Evolutionary conservation across 208 protist species (phyloP), one percentile per base, ranked within the genome.

Genomic region (Leptomonas pyrrhocoris): DNA sequence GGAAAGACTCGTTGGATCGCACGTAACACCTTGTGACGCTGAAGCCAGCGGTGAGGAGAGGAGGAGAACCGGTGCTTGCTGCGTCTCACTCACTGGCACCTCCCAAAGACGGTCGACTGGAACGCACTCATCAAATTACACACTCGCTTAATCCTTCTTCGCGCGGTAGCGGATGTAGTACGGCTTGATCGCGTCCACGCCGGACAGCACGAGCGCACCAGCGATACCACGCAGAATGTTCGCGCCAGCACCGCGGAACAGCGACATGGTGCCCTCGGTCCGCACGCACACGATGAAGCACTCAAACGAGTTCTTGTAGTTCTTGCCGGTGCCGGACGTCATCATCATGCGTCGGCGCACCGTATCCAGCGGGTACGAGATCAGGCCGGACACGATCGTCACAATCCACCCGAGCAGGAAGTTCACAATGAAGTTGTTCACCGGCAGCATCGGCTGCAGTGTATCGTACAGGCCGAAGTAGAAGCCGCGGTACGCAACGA

Each of bases 321-420:
- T 88, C 59, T 83, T 76, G 54, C 76, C 76, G 43, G 79, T 83
- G 53, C 84, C 82, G 23, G 89, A 89, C 66, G 84, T 90, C 86
- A 99, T 98, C 94, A 98, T 97, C 83, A 99, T 93, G 73, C 98
- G 92, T 82, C 98, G 88, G 66, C 98, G 92, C 68, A 99, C 90
- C 21, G 98, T 99, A 87, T 99, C 98, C 73, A 99, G 85, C 48
- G 98, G 98, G 80, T 99, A 99, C 38, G 85, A 92, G 57, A 94
- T 76, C 46, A 90, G 78, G 25, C 84, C 83, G 71, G 85, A 75
- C 48, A 88, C 74, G 66, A 91, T 85, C 34, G 81, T 94, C 74
- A 92, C 86, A 23, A 77, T 38, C 84, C 83, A 93, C 36, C 83
- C 83, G 55, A 90, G 87, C 31, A 89, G 51, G 68, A 93, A 90